A percentile compares a stretch with the other conserved stretches of the same genome.
Conservation (phyloP, 75 land plant genomes). For the Selaginella tamariscina region DNA sequence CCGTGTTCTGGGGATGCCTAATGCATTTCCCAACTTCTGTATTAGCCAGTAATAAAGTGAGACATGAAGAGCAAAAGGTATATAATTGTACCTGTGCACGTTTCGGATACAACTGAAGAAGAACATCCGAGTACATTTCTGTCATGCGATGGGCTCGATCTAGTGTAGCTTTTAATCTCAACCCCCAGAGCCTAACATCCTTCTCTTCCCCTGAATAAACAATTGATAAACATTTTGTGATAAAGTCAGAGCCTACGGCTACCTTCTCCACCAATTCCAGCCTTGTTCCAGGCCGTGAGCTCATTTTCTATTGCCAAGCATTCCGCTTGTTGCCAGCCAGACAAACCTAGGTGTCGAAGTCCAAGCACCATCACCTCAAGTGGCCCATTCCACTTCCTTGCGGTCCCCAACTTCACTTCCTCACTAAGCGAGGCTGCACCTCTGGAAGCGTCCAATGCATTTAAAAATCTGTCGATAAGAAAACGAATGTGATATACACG, state of each 20-base stretch:
- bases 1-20: constrained; percentile 72
- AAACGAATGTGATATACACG: neutral
- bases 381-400: constrained; percentile 53
- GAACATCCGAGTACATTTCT: constrained; percentile 73
- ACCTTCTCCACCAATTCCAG: constrained; percentile 47
- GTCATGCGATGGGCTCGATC: constrained; percentile 82
- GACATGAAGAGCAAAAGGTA: neutral
- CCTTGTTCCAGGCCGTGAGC: constrained; percentile 53
- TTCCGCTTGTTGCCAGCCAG: constrained; percentile 76
- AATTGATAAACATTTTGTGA: neutral
- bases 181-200: constrained; percentile 65
- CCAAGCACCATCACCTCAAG: constrained; percentile 47
- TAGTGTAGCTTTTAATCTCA: constrained; percentile 84
- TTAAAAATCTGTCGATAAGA: constrained; percentile 41
- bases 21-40: constrained; percentile 75
- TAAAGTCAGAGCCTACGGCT: neutral
- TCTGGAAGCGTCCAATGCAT: constrained; percentile 54
- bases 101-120: constrained; percentile 64
- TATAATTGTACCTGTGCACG: constrained; percentile 51
- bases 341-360: constrained; percentile 50
- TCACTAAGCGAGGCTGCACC: constrained; percentile 57
- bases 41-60: neutral
- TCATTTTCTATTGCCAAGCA: constrained; percentile 74
- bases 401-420: constrained; percentile 29
- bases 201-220: constrained; percentile 42